Evolutionary conservation across 2,329 filamentous ascomycete species (phyloP).

Genomic region (Cladosporium sp.): DNA sequence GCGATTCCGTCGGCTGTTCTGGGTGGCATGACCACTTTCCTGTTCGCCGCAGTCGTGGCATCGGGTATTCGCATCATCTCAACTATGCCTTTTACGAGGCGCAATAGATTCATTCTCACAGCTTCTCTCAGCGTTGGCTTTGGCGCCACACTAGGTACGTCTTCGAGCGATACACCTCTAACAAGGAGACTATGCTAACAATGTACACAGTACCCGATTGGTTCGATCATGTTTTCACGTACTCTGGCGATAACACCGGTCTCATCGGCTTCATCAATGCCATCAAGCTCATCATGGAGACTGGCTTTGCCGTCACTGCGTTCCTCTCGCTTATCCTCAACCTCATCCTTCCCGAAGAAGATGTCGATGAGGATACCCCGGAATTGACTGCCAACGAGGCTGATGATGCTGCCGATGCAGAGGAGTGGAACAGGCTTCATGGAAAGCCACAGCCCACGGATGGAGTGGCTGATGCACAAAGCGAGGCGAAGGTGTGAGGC

Average conservation of each 20-base stretch:
- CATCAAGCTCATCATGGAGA: slow-evolving; percentile 49
- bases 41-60: slow-evolving; percentile 75
- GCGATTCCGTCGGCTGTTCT: slow-evolving; percentile 63
- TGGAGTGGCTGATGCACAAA: slow-evolving; percentile 14
- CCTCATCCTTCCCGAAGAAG: slow-evolving; percentile 69
- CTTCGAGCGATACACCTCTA: too few relatives aligned
- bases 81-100: slow-evolving; percentile 70
- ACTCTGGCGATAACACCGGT: slow-evolving; percentile 64
- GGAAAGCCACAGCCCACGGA: slow-evolving; percentile 24
- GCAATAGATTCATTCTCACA: slow-evolving; percentile 80
- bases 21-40: slow-evolving; percentile 66
- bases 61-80: slow-evolving; percentile 76
- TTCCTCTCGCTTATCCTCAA: slow-evolving; percentile 74
- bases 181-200: background rate
- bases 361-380: slow-evolving; percentile 61
- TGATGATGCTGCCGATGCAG: slow-evolving; percentile 40
- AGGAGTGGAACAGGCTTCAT: slow-evolving; percentile 43
- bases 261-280: slow-evolving; percentile 75
- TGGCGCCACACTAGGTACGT: slow-evolving; percentile 44
- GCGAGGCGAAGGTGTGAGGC: slow-evolving; percentile 8
- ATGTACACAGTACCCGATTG: slow-evolving; percentile 10
- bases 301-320: slow-evolving; percentile 73
- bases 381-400: slow-evolving; percentile 45
- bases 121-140: slow-evolving; percentile 73
- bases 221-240: slow-evolving; percentile 65